A percentile compares a stretch with the other conserved stretches of the same genome.
Conservation (phyloP, 2,329 filamentous ascomycete genomes). For the Elsinoe batatas region DNA sequence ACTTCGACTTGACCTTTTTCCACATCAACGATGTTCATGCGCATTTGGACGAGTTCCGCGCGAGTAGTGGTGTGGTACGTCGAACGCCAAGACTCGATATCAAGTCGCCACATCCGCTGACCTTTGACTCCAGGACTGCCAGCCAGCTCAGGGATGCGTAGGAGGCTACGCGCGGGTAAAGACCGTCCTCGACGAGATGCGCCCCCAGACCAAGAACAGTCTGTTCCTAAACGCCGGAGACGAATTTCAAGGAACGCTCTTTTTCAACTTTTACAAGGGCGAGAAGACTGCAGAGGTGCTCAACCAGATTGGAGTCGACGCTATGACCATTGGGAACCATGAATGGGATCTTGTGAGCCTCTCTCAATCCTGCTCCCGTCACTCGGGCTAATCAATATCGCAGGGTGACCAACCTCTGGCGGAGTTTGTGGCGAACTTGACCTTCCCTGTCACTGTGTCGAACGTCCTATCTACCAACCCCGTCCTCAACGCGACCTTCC, state of each 20-base stretch:
- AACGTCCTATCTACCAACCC: slow-evolving; percentile 53
- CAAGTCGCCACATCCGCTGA: neutral
- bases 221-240: slow-evolving; percentile 58
- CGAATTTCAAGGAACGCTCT: slow-evolving; percentile 59
- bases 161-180: slow-evolving; percentile 41
- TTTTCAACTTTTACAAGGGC: slow-evolving; percentile 56
- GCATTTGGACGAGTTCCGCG: slow-evolving; percentile 54
- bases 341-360: slow-evolving; percentile 20
- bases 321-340: slow-evolving; percentile 59
- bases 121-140: neutral
- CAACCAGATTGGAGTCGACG: slow-evolving; percentile 56
- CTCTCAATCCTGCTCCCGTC: neutral
- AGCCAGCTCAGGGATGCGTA: slow-evolving; percentile 3
- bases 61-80: slow-evolving; percentile 27
- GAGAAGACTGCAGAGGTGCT: slow-evolving; percentile 59
- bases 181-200: slow-evolving; percentile 47
- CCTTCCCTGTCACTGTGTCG: slow-evolving; percentile 54
- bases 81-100: neutral
- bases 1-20: slow-evolving; percentile 43
- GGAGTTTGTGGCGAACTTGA: slow-evolving; percentile 52
- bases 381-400: too few relatives aligned
- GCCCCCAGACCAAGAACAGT: slow-evolving; percentile 49
- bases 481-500: slow-evolving; percentile 52
- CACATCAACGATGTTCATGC: slow-evolving; percentile 62
- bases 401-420: slow-evolving; percentile 54